Evolutionary conservation across 163 green algal species (phyloP).

Genomic region (Coccomyxa subellipsoidea): DNA sequence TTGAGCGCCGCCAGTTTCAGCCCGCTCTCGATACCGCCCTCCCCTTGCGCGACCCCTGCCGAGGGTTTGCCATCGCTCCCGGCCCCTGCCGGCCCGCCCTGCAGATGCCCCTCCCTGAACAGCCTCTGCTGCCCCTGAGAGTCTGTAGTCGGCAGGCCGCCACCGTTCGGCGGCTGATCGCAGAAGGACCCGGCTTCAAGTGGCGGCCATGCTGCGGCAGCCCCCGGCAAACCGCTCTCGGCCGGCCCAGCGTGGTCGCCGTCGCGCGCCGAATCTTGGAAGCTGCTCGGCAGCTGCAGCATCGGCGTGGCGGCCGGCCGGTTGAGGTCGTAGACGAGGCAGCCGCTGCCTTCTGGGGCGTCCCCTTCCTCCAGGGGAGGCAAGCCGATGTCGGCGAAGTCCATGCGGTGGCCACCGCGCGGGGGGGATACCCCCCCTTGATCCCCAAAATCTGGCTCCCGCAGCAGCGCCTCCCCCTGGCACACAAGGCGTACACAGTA

Average conservation of each 20-base stretch:
- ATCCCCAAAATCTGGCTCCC: not conserved
- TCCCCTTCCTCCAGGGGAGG: not conserved
- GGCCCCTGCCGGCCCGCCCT: too few species aligned
- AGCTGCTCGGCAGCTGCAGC: not conserved
- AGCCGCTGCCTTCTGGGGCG: not conserved
- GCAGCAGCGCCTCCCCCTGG: not conserved
- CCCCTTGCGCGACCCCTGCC: not conserved
- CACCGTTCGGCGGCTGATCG: too few species aligned
- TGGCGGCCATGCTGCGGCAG: not conserved
- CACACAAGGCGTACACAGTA: too few species aligned
- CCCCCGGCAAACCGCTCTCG: too few species aligned
- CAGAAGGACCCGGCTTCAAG: not conserved
- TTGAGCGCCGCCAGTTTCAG: not conserved
- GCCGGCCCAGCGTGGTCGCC: too few species aligned
- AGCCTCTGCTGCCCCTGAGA: too few species aligned
- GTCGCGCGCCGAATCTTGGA: too few species aligned
- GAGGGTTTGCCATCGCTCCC: not conserved
- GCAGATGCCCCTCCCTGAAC: not conserved
- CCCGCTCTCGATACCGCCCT: not conserved
- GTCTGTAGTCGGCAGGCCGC: too few species aligned
- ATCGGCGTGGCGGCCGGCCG: not conserved
- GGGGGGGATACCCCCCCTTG: not conserved
- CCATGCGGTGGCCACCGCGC: not conserved
- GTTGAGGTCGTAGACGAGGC: not conserved
- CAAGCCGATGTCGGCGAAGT: not conserved